Evolutionary conservation across 305 asterid species (phyloP), one percentile per base, ranked within the genome.

Genomic region (Fraxinus floribunda): DNA sequence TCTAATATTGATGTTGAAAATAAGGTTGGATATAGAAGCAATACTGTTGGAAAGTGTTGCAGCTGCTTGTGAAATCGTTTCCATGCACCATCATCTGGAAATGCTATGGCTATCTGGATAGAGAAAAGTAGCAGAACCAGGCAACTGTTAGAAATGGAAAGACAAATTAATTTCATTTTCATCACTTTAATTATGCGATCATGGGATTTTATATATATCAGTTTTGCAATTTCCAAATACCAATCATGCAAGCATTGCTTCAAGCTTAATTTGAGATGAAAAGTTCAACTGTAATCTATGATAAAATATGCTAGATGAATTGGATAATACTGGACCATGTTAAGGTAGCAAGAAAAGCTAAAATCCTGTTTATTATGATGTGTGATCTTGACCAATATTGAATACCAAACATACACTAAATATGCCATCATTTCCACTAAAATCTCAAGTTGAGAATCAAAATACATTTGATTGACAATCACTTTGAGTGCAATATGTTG

Each of bases 61-160:
- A 96, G 93, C 91, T 93, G 99, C 91, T 94, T 93, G 94, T 96
- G 95, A 87, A 96, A 96, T 80, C 99, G 93, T 89, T 96, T 96
- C 98, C 99, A 94, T 55, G 99, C 98, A 75, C 99, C 98, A 89
- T 96, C 99, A 79, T 96, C 99, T 16, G 99, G 99, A 86, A 96
- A 96, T 78, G 99, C 99, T 84, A 96, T 83, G 55, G 98, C 89
- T 89, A 96, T 92, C 99, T 96, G 86, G 74, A 86, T n/a, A 79
- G 16, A 80, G 60, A 70, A 74, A 76, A 86, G 44, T 74, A 79
- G 29, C 78, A 26, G 34, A 36, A 85, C 72, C 24, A 24, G 30
- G 38, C 55, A 75, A 70, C n/a, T 46, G 62, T 85, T 26, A 79
- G 81, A 80, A 76, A 73, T 4, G 52, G 30, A 38, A 66, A 39